A percentile compares a stretch with the other conserved stretches of the same genome.
Evolutionary conservation across 176 grass and related monocot species (phyloP).

Genomic region (Oryza meyeriana): DNA sequence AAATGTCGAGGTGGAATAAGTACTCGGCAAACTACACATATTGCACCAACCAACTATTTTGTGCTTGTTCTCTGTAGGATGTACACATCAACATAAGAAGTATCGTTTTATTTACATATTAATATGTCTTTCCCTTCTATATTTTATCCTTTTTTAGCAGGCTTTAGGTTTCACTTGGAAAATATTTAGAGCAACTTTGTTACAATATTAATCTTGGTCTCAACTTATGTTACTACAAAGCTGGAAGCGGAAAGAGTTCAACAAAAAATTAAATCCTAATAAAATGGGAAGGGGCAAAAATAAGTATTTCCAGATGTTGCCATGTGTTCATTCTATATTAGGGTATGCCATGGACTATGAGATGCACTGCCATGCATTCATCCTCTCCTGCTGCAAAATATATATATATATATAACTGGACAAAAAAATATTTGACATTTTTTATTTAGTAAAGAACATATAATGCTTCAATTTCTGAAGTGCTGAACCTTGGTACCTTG

Average conservation of each 20-base stretch:
- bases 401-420: neutral
- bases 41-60: neutral
- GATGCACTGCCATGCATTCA: neutral
- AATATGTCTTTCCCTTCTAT: no score
- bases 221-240: neutral
- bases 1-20: neutral
- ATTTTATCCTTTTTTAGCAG: no score
- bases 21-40: neutral
- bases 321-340: neutral
- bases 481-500: conserved; percentile 77
- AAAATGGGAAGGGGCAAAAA: neutral
- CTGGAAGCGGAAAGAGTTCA: neutral
- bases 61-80: neutral
- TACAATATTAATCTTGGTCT: neutral
- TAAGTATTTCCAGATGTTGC: neutral
- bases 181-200: neutral
- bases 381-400: neutral
- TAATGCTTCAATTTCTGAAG: neutral
- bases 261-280: neutral
- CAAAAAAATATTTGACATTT: neutral
- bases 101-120: no score
- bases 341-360: neutral
- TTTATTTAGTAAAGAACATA: neutral
- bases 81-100: neutral
- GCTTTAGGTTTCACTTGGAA: neutral